phyloP scores from a whole-genome alignment of 2,329 filamentous ascomycete genomes.

The Epichloe brachyelytri region DNA sequence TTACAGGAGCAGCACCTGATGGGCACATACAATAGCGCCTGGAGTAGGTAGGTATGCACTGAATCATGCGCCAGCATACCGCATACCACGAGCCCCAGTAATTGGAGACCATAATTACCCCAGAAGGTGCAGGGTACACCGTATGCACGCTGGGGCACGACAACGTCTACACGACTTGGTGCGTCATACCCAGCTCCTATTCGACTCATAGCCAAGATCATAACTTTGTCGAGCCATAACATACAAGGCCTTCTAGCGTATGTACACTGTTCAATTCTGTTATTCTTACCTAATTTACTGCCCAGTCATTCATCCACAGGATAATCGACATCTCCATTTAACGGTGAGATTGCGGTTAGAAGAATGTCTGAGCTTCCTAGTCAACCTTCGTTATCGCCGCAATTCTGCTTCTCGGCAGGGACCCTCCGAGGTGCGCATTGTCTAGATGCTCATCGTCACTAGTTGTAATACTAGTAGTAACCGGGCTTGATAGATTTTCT shows the following conservation, averaged over 20 bases:
- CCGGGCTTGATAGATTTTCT: constrained; percentile 58
- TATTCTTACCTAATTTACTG: background rate
- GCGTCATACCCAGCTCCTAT: too few species aligned
- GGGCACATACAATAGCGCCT: background rate
- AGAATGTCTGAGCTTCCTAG: constrained; percentile 32
- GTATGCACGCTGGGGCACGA: too few species aligned
- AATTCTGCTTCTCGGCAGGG: constrained; percentile 65
- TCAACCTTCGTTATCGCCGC: constrained; percentile 48
- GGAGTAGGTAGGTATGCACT: too few species aligned
- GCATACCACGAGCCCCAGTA: too few species aligned
- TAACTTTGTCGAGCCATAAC: too few species aligned
- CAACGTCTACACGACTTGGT: too few species aligned
- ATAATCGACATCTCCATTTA: background rate
- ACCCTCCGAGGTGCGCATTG: constrained; percentile 48
- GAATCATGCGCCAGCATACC: too few species aligned
- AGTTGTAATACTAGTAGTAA: constrained; percentile 1
- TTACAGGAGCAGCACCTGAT: background rate
- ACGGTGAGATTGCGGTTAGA: background rate
- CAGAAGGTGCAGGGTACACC: too few species aligned
- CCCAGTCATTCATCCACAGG: too few species aligned
- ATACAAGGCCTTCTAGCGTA: background rate
- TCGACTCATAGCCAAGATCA: too few species aligned
- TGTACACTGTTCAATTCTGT: background rate
- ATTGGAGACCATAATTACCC: too few species aligned
- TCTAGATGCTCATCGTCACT: background rate